Conservation (phyloP, 2,329 filamentous ascomycete species). For the Trichoderma sp. region DNA sequence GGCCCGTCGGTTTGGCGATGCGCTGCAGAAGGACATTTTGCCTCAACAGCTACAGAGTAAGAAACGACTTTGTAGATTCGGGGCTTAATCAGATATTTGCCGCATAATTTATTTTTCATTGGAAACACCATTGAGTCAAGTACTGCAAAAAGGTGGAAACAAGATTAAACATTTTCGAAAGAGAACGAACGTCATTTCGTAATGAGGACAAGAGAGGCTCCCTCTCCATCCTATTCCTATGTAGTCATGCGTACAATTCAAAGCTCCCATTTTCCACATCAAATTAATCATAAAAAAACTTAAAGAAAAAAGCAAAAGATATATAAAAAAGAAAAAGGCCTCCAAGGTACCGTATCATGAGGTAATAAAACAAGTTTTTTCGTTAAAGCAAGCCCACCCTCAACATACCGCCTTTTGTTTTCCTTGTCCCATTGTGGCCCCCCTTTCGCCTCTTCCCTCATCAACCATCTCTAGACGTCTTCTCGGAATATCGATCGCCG, state of each 20-base stretch:
- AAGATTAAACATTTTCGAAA: background rate
- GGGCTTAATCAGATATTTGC: background rate
- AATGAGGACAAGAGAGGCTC: background rate
- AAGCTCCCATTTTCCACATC: background rate
- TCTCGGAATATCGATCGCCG: conserved; percentile 69
- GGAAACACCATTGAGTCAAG: background rate
- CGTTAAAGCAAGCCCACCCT: background rate
- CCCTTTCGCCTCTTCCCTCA: background rate
- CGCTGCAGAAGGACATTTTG: background rate
- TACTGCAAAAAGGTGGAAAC: background rate
- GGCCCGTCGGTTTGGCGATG: background rate
- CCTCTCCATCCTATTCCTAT: background rate
- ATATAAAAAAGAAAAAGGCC: background rate
- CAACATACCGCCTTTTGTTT: background rate
- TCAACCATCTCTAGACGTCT: conserved; percentile 45
- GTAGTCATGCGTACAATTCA: background rate
- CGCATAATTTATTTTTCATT: background rate
- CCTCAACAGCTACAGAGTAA: background rate
- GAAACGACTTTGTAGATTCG: background rate
- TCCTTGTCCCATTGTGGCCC: background rate
- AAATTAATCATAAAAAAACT: background rate
- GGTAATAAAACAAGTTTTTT: background rate
- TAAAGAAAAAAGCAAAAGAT: background rate
- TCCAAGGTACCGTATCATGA: background rate
- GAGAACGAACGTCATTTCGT: background rate